A percentile compares a stretch with the other conserved stretches of the same genome.
phyloP scores from a whole-genome alignment of 345 rosid species.

The Eutrema japonicum region DNA sequence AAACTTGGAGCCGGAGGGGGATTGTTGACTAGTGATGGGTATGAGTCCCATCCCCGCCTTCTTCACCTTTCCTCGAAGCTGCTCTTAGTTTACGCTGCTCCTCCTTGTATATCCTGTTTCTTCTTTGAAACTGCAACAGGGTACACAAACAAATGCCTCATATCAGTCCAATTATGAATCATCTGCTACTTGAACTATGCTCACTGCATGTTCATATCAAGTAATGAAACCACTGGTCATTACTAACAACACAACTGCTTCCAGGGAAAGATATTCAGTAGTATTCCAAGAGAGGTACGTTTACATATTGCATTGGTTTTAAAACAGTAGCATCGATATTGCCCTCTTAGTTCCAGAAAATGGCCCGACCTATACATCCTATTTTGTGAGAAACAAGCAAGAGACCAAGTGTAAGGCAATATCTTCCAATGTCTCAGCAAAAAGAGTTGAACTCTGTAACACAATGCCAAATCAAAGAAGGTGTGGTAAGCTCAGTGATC shows the following conservation, averaged over 20 bases:
- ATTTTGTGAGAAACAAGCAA: not conserved
- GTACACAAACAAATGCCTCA: constrained; percentile 2
- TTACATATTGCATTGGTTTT: not conserved
- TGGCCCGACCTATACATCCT: not conserved
- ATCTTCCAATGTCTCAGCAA: constrained; percentile 3
- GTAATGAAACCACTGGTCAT: constrained; percentile 11
- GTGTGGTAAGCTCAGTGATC: not conserved
- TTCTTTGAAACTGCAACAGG: constrained; percentile 76
- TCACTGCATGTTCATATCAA: constrained; percentile 2
- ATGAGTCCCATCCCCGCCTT: constrained; percentile 51
- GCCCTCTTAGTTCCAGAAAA: not conserved
- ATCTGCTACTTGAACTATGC: constrained; percentile 2
- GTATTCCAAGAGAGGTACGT: no score
- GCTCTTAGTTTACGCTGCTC: constrained; percentile 94
- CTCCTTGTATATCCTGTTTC: constrained; percentile 95
- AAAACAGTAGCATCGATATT: not conserved
- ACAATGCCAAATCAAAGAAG: not conserved
- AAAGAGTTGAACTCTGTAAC: not conserved
- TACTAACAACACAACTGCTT: not conserved
- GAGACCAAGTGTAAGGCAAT: not conserved
- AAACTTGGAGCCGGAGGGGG: constrained; percentile 29
- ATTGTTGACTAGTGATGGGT: constrained; percentile 47
- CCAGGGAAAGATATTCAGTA: not conserved
- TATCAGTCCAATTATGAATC: not conserved
- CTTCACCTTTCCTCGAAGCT: constrained; percentile 64